Conservation (phyloP, 139 green algal species). For the Spirogloea muscicola region DNA sequence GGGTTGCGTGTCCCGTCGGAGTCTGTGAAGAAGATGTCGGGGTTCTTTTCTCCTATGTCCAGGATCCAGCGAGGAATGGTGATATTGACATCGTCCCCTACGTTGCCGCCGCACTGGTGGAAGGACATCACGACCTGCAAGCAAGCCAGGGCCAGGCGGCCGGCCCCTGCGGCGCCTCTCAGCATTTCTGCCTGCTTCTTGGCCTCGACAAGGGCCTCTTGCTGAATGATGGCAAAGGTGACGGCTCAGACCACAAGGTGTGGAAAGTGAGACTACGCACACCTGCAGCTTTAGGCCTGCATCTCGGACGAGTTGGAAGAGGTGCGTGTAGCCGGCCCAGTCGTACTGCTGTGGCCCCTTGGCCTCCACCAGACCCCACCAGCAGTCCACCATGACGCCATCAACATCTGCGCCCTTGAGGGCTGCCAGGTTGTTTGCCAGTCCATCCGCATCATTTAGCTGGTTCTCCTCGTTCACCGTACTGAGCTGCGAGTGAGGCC, state of each 20-base stretch:
- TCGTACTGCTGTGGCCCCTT: constrained; percentile 53
- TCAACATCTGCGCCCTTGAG: constrained; percentile 29
- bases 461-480: constrained; percentile 23
- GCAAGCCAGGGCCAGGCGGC: background rate
- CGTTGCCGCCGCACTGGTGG: constrained; percentile 44
- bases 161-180: no score
- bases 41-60: constrained; percentile 74
- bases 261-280: no score
- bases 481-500: constrained; percentile 32
- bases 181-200: no score
- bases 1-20: constrained; percentile 72
- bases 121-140: constrained; percentile 48
- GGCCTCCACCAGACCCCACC: constrained; percentile 69
- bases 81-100: constrained; percentile 61
- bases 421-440: constrained; percentile 4
- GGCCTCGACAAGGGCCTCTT: no score
- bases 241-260: no score
- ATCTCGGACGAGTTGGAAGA: constrained; percentile 57
- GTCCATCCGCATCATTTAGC: constrained; percentile 10
- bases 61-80: constrained; percentile 89
- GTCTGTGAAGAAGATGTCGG: constrained; percentile 95
- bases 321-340: constrained; percentile 24
- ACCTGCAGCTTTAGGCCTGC: constrained; percentile 60
- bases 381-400: constrained; percentile 50
- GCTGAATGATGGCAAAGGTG: no score